phyloP scores from a whole-genome alignment of 2,329 filamentous ascomycete genomes.

The Chrysosporium queenslandicum region DNA sequence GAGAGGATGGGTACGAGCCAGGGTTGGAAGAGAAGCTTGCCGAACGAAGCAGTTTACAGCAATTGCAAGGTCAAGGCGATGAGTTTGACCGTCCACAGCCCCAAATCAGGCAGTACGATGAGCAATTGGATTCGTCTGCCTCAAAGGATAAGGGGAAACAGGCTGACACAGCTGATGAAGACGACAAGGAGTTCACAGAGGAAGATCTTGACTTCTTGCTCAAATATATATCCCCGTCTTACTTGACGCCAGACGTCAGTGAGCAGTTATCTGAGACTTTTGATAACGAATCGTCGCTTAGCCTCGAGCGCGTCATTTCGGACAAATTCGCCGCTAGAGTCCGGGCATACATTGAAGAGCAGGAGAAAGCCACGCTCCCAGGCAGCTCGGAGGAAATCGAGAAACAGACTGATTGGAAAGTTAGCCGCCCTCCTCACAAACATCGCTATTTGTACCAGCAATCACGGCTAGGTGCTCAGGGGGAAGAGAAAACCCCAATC shows the following conservation, averaged over 20 bases:
- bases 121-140: conserved; percentile 16
- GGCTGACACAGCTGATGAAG: conserved; percentile 27
- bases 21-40: conserved; percentile 82
- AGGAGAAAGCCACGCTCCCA: conserved; percentile 44
- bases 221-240: conserved; percentile 79
- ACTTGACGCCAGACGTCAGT: conserved; percentile 83
- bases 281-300: conserved; percentile 71
- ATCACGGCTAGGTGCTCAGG: conserved; percentile 25
- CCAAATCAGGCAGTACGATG: conserved; percentile 42
- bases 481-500: conserved; percentile 45
- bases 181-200: conserved; percentile 53
- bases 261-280: conserved; percentile 74
- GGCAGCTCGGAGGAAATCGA: conserved; percentile 47
- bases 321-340: conserved; percentile 66
- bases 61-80: conserved; percentile 83
- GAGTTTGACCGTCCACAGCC: conserved; percentile 73
- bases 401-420: conserved; percentile 54
- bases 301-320: conserved; percentile 66
- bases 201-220: conserved; percentile 80
- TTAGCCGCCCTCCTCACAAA: conserved; percentile 86
- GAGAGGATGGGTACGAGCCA: conserved; percentile 81
- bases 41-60: conserved; percentile 81
- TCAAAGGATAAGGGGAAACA: conserved; percentile 27
- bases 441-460: conserved; percentile 82
- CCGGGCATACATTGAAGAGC: conserved; percentile 57